phyloP scores from a whole-genome alignment of 805 yeast genomes.

The Saccharomycopsis schoenii region DNA sequence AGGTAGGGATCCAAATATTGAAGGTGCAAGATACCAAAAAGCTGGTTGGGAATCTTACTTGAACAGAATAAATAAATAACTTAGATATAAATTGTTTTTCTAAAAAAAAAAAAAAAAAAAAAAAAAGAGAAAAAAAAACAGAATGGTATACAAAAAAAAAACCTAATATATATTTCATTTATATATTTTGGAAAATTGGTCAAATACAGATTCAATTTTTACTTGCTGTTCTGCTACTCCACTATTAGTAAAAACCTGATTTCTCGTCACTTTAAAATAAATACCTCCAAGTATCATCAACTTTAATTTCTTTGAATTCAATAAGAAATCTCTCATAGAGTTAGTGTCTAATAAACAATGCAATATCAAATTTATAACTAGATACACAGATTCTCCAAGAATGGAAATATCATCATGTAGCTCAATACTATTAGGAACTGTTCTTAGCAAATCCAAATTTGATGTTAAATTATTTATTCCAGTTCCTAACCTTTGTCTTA shows the following conservation, averaged over 20 bases:
- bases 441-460: neutral
- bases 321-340: neutral
- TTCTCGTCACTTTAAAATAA: neutral
- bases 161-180: neutral
- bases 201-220: neutral
- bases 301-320: neutral
- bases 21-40: slow-evolving; percentile 77
- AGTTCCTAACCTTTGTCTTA: neutral
- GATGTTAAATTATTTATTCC: neutral
- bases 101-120: neutral
- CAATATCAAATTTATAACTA: neutral
- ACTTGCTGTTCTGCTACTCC: neutral
- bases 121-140: neutral
- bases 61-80: slow-evolving; percentile 5
- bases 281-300: neutral
- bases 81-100: neutral
- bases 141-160: neutral
- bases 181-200: neutral
- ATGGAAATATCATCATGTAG: neutral
- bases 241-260: neutral
- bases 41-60: slow-evolving; percentile 95
- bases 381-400: neutral
- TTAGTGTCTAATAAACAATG: neutral
- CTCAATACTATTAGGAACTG: neutral
- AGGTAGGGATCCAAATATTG: slow-evolving; percentile 82